Base-by-base conservation (phyloP, 345 rosid species). In the Corchorus olitorius region DNA sequence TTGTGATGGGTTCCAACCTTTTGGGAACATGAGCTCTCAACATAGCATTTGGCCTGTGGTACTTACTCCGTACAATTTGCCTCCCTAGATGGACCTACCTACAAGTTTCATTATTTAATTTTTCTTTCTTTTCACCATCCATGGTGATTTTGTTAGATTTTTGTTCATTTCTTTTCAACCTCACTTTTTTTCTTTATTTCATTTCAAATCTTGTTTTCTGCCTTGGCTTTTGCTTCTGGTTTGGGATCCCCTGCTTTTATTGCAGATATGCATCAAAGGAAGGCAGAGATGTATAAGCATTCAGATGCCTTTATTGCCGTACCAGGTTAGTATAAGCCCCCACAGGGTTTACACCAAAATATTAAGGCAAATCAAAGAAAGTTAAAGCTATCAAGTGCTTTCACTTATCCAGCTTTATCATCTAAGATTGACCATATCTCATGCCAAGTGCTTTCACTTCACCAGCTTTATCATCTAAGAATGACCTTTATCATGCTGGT, bases 231-330 rank as follows among this genome's bases (percentile, higher is more conserved):
- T 55, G 67, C 56, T 27, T 58, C 53, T 60, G 56, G 45, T n/a
- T n/a, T n/a, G n/a, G n/a, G 17, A 65, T 56, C 65, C 74, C 53
- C 19, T 48, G 20, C 65, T 34, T 54, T 74, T 75, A 97, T 96
- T 70, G 97, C 98, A 77, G 99, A 84, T 80, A 96, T 96, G 99
- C 99, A 96, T 79, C 98, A 96, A 88, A 91, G 99, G 82, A 96
- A 96, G 82, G 98, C 98, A 58, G 99, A 96, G 93, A 96, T 96
- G 98, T 97, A 98, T 78, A 96, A 92, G 92, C 99, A 92, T 86
- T 96, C 99, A 79, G 99, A 96, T 89, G 99, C 97, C 79, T 96
- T 96, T 86, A 93, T 96, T 87, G 99, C 99, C 87, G 92, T 96
- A 74, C 99, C 99, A 89, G 99, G 98, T 95, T 83, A 81, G 85